phyloP scores from a whole-genome alignment of 75 land plant genomes.

The Pseudotsuga menziesii region DNA sequence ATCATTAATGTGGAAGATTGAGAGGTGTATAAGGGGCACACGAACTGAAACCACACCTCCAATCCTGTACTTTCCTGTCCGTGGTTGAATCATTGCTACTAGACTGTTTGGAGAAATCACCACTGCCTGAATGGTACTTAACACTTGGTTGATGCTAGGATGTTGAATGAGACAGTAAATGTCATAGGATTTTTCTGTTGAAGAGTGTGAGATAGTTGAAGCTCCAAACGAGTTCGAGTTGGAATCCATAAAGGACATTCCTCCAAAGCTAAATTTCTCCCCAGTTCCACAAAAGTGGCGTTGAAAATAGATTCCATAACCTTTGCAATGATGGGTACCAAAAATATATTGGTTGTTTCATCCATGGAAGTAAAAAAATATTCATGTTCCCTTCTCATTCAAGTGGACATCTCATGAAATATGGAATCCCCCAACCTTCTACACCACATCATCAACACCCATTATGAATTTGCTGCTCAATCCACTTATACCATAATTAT shows the following conservation, averaged over 20 bases:
- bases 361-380: too few relatives aligned
- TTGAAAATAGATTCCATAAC: too few relatives aligned
- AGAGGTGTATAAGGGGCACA: too few relatives aligned
- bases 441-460: slow-evolving; percentile 41
- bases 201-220: slow-evolving; percentile 52
- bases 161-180: slow-evolving; percentile 55
- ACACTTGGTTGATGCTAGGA: slow-evolving; percentile 59
- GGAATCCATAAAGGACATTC: too few relatives aligned
- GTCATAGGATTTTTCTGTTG: slow-evolving; percentile 42
- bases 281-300: too few relatives aligned
- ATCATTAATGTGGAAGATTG: too few relatives aligned
- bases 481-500: slow-evolving; percentile 25
- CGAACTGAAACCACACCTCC: too few relatives aligned
- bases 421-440: slow-evolving; percentile 70
- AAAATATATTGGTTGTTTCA: too few relatives aligned
- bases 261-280: too few relatives aligned
- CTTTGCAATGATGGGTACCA: too few relatives aligned
- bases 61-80: slow-evolving; percentile 17
- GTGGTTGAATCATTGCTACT: slow-evolving; percentile 42
- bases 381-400: slow-evolving; percentile 30
- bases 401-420: slow-evolving; percentile 36
- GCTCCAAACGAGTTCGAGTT: too few relatives aligned
- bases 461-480: slow-evolving; percentile 31
- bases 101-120: slow-evolving; percentile 57
- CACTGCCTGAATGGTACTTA: slow-evolving; percentile 49